Evolutionary conservation across 2,329 filamentous ascomycete species (phyloP), one percentile per base, ranked within the genome.

Genomic region (Magnaporthiopsis incrustans): DNA sequence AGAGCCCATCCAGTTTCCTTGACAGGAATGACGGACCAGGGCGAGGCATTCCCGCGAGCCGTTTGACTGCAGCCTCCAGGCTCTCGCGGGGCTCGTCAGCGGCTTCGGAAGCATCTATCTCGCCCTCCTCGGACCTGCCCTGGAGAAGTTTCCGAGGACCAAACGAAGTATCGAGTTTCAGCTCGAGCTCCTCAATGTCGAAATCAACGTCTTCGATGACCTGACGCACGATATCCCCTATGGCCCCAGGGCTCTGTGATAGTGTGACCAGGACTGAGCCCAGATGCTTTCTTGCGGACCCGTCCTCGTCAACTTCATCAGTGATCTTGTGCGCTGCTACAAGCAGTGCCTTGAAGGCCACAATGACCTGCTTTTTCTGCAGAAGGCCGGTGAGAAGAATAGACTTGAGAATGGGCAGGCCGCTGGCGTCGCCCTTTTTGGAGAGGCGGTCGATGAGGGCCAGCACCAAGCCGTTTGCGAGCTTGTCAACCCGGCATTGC

Each of bases 171-270:
- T 91, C 88, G 26, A 96, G 80, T 68, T 86, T 89, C 76, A 91
- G 82, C 75, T 95, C 90, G 25, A 95, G 77, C 60, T 87, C 83
- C 66, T 91, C 85, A 59, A 95, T 83, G 70, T 95, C 89, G 66
- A 92, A 82, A 15, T 88, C 84, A 10, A 86, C 83, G 57, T 89
- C 84, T 50, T 85, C 79, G 53, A 94, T 82, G 4, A 88, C 83
- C n/a, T 81, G 81, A 66, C 86, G 82, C 65, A 95, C 85, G n/a
- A 88, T 79, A 32, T 83, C 80, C 15, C 86, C 87, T 27, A 85
- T 77, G 56, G 81, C 80, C 35, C 82, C 83, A 11, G 82, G 79
- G 56, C 80, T 77, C 66, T 88, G 86, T 5, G 85, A 87, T 63
- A 93, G 80, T 6, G 79, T 77, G 62, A 91, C 87, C n/a, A 94